Conservation (phyloP, 495 filamentous ascomycete species). For the Rusavskia elegans region DNA sequence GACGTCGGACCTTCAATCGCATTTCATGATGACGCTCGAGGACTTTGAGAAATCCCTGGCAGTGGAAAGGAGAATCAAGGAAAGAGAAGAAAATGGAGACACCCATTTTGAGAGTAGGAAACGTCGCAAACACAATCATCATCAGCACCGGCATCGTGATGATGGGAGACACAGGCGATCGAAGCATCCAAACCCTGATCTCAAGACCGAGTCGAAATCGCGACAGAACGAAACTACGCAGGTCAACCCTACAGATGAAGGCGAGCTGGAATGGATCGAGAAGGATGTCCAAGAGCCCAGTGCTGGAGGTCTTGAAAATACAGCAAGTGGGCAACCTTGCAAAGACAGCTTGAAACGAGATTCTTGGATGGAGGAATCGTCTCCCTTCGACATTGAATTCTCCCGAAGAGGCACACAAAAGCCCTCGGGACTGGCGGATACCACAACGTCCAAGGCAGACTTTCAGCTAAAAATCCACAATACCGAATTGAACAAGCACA, state of each 20-base stretch:
- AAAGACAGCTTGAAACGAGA: constrained; percentile 43
- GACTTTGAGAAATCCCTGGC: constrained; percentile 37
- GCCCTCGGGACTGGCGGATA: constrained; percentile 24
- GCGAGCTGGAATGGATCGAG: constrained; percentile 16
- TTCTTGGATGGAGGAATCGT: constrained; percentile 88
- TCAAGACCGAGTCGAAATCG: not conserved
- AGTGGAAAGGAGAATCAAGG: constrained; percentile 29
- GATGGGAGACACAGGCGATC: constrained; percentile 35
- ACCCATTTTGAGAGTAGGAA: constrained; percentile 9
- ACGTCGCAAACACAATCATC: constrained; percentile 24
- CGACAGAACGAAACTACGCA: not conserved
- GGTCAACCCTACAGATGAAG: not conserved
- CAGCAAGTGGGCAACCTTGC: constrained; percentile 22
- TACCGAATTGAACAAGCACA: constrained; percentile 57
- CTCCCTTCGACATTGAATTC: constrained; percentile 69
- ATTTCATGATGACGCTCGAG: constrained; percentile 31
- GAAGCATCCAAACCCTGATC: constrained; percentile 25
- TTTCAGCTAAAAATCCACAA: constrained; percentile 65
- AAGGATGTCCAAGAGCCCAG: constrained; percentile 13
- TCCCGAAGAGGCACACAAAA: constrained; percentile 49
- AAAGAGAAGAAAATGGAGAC: not conserved
- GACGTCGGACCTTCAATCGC: not conserved
- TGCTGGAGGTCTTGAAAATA: constrained; percentile 9
- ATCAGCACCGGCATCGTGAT: constrained; percentile 26
- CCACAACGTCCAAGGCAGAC: constrained; percentile 40